Conservation (phyloP, 179 eudicot species). For the Vitellaria paradoxa region DNA sequence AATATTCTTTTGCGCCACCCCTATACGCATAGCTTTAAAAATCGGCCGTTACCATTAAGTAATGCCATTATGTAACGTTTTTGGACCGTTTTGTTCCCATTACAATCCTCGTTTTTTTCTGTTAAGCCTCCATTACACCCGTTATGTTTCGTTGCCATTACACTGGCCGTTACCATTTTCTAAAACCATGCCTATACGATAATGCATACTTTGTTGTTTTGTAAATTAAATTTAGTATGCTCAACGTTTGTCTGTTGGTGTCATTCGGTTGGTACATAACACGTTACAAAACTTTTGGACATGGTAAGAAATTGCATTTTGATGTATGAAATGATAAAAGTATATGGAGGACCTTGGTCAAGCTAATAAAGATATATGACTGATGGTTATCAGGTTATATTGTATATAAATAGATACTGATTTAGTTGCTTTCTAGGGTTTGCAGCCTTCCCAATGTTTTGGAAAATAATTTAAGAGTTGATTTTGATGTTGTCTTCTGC, state of each 20-base stretch:
- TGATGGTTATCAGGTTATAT: not conserved
- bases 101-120: too few relatives aligned
- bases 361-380: not conserved
- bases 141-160: too few relatives aligned
- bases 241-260: not conserved
- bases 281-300: not conserved
- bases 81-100: too few relatives aligned
- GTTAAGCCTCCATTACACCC: too few relatives aligned
- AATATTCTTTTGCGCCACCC: too few relatives aligned
- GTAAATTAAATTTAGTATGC: not conserved
- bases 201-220: not conserved
- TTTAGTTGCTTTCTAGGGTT: not conserved
- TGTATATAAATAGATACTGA: not conserved
- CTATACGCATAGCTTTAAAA: too few relatives aligned
- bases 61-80: too few relatives aligned
- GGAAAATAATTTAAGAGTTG: not conserved
- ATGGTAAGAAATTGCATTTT: not conserved
- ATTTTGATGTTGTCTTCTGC: not conserved
- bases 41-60: too few relatives aligned
- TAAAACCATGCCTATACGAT: not conserved
- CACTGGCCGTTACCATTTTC: too few relatives aligned
- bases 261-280: not conserved
- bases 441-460: not conserved
- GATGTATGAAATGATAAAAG: not conserved
- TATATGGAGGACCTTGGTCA: not conserved